Percentiles rank a stretch among this genome's conserved stretches.
phyloP scores from a whole-genome alignment of 768 basidiomycete species.

The Lepiota brunneoincarnata region DNA sequence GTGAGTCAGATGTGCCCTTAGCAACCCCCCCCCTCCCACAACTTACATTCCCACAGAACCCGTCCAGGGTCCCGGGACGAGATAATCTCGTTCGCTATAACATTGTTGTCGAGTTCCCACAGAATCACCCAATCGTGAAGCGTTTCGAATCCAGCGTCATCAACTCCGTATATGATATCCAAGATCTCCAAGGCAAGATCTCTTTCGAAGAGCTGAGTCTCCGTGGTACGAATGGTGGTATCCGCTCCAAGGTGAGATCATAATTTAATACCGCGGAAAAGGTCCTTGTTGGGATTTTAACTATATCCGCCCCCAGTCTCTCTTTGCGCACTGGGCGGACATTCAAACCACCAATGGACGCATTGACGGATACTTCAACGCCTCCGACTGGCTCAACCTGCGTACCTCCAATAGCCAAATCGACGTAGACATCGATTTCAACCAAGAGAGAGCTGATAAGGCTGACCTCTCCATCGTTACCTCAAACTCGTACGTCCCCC shows the following conservation, averaged over 20 bases:
- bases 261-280: neutral
- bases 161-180: slow-evolving; percentile 1
- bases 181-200: slow-evolving; percentile 3
- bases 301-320: neutral
- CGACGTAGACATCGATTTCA: slow-evolving; percentile 8
- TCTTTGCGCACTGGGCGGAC: slow-evolving; percentile 4
- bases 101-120: slow-evolving; percentile 3
- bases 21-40: no score
- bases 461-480: slow-evolving; percentile 3
- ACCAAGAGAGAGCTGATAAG: neutral
- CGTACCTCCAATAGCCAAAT: slow-evolving; percentile 1
- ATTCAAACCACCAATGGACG: neutral
- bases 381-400: slow-evolving; percentile 1
- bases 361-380: slow-evolving; percentile 4
- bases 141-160: slow-evolving; percentile 1
- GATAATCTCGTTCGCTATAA: neutral
- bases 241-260: neutral
- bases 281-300: neutral
- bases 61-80: neutral
- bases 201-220: slow-evolving; percentile 1
- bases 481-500: neutral
- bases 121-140: slow-evolving; percentile 4
- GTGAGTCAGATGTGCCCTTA: neutral
- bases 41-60: neutral
- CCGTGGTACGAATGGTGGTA: slow-evolving; percentile 2